Evolutionary conservation across 1,284 basidiomycete genomes (phyloP).

Genomic region (Anthracocystis walkeri): DNA sequence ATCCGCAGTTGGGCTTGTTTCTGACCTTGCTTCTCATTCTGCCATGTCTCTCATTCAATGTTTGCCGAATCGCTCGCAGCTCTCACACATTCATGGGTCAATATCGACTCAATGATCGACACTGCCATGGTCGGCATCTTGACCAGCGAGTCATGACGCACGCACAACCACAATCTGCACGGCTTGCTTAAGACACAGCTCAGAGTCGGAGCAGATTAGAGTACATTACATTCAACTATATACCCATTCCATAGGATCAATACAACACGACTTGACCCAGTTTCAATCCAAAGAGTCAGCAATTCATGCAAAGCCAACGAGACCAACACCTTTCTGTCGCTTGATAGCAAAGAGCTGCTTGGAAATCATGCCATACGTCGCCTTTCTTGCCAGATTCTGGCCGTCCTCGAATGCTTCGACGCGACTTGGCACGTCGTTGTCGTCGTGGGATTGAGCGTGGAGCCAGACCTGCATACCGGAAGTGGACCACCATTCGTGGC

Average conservation of each 20-base stretch:
- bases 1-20: neutral
- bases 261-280: neutral
- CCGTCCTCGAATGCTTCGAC: slow-evolving; percentile 54
- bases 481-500: slow-evolving; percentile 58
- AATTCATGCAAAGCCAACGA: slow-evolving; percentile 45
- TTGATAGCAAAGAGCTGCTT: slow-evolving; percentile 60
- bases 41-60: neutral
- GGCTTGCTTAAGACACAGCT: neutral
- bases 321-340: slow-evolving; percentile 45
- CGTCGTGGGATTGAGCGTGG: slow-evolving; percentile 27
- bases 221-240: slow-evolving; percentile 21
- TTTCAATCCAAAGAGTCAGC: neutral
- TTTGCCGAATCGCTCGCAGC: slow-evolving; percentile 23
- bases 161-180: neutral
- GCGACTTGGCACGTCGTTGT: slow-evolving; percentile 25
- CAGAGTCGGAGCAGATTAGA: slow-evolving; percentile 4
- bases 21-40: neutral
- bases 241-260: slow-evolving; percentile 9
- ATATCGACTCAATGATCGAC: slow-evolving; percentile 91
- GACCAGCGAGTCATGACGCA: slow-evolving; percentile 22
- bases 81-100: slow-evolving; percentile 86
- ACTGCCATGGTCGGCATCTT: slow-evolving; percentile 89
- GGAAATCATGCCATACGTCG: slow-evolving; percentile 65
- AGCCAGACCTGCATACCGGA: slow-evolving; percentile 49
- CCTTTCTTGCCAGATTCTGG: slow-evolving; percentile 60